Conservation (phyloP, 495 filamentous ascomycete genomes). For the Ramalina intermedia region DNA sequence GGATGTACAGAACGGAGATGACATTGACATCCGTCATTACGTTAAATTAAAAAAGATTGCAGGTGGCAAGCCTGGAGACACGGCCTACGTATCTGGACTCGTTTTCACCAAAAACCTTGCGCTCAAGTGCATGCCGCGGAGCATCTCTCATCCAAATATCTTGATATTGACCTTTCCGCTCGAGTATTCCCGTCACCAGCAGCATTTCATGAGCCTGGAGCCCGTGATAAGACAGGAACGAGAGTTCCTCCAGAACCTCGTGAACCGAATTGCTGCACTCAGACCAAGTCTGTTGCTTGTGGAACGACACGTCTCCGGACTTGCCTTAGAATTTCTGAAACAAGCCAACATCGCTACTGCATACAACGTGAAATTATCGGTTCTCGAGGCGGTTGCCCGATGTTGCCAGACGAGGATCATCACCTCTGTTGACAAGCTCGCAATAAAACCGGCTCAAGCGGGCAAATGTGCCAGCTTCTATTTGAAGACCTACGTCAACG, state of each 20-base stretch:
- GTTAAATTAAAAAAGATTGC: constrained; percentile 95
- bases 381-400: constrained; percentile 85
- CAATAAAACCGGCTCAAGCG: constrained; percentile 60
- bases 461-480: constrained; percentile 80
- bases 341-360: constrained; percentile 81
- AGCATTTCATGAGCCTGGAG: constrained; percentile 96
- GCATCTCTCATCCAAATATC: constrained; percentile 69
- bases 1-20: constrained; percentile 73
- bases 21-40: constrained; percentile 97
- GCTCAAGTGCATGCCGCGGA: constrained; percentile 86
- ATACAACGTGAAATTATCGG: constrained; percentile 90
- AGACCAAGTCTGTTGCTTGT: constrained; percentile 75
- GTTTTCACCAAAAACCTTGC: constrained; percentile 96
- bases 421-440: constrained; percentile 88
- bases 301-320: constrained; percentile 76
- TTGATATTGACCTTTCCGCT: constrained; percentile 90
- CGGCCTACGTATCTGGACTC: constrained; percentile 84
- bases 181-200: constrained; percentile 87
- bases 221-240: constrained; percentile 94
- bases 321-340: constrained; percentile 75
- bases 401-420: constrained; percentile 85
- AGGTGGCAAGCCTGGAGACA: constrained; percentile 79
- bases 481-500: constrained; percentile 83
- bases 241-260: constrained; percentile 84
- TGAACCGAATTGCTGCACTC: constrained; percentile 79